phyloP scores from a whole-genome alignment of 1,284 basidiomycete genomes.

The Trichosporon sp. region DNA sequence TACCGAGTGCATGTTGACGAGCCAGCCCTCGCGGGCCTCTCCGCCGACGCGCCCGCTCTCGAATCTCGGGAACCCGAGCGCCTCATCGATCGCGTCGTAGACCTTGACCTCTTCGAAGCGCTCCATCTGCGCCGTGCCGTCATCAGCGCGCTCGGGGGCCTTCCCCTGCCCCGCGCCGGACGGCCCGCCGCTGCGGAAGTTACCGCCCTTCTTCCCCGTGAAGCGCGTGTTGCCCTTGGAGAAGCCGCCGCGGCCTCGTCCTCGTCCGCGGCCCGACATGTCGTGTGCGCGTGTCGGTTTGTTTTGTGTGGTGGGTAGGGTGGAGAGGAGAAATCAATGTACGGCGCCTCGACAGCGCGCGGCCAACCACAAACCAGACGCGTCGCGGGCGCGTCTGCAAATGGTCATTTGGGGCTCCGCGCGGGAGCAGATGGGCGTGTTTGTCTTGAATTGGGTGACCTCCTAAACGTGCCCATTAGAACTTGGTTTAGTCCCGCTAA shows the following conservation, averaged over 20 bases:
- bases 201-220: constrained; percentile 34
- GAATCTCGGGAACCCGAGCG: constrained; percentile 77
- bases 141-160: constrained; percentile 69
- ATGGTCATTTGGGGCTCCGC: constrained; percentile 7
- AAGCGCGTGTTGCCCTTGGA: constrained; percentile 46
- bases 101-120: constrained; percentile 71
- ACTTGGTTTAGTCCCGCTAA: background rate
- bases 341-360: background rate
- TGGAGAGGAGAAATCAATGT: background rate
- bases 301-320: background rate
- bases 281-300: background rate
- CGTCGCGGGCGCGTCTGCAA: constrained; percentile 4
- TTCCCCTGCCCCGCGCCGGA: constrained; percentile 26
- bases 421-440: background rate
- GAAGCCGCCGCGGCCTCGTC: constrained; percentile 50
- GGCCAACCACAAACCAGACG: background rate
- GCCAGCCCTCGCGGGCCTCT: constrained; percentile 73
- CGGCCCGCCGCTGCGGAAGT: constrained; percentile 13
- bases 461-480: background rate
- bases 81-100: constrained; percentile 86
- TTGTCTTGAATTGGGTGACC: background rate
- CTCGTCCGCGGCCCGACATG: constrained; percentile 52
- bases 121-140: constrained; percentile 76
- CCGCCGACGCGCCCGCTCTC: constrained; percentile 60
- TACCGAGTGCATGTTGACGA: constrained; percentile 98